Conservation (phyloP, 2,329 filamentous ascomycete species). For the Sporothrix brasiliensis region DNA sequence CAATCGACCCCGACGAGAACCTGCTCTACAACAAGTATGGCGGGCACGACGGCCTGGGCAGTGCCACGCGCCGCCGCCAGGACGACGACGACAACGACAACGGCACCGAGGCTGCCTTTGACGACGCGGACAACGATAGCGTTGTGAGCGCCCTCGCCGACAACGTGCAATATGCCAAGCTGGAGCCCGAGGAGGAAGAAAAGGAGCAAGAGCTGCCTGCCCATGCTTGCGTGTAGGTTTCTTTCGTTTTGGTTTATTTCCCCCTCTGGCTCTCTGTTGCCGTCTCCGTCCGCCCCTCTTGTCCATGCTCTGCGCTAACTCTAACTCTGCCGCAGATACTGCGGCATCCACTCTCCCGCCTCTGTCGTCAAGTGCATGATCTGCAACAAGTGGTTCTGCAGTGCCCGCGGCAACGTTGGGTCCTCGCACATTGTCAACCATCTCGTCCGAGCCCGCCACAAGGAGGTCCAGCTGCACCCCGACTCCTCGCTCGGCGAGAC, state of each 20-base stretch:
- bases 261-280: too few species aligned
- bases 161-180: constrained; percentile 66
- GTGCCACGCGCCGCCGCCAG: constrained; percentile 61
- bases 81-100: constrained; percentile 95
- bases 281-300: background rate
- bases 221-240: constrained; percentile 90
- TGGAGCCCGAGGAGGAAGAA: constrained; percentile 60
- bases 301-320: constrained; percentile 28
- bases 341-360: constrained; percentile 92
- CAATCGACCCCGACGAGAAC: constrained; percentile 76
- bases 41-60: constrained; percentile 56
- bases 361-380: constrained; percentile 95
- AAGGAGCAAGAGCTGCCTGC: constrained; percentile 89
- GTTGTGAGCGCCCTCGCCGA: constrained; percentile 80
- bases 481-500: constrained; percentile 92
- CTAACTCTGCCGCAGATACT: constrained; percentile 65
- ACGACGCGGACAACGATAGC: constrained; percentile 77
- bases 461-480: constrained; percentile 96
- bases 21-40: constrained; percentile 73
- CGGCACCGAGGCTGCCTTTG: constrained; percentile 72
- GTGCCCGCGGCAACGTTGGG: constrained; percentile 91
- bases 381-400: constrained; percentile 99
- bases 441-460: constrained; percentile 93
- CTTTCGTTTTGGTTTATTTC: too few species aligned
- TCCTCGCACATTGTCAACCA: constrained; percentile 99